Conservation (phyloP, 148 eudicot genomes). For the Polygonum aviculare region DNA sequence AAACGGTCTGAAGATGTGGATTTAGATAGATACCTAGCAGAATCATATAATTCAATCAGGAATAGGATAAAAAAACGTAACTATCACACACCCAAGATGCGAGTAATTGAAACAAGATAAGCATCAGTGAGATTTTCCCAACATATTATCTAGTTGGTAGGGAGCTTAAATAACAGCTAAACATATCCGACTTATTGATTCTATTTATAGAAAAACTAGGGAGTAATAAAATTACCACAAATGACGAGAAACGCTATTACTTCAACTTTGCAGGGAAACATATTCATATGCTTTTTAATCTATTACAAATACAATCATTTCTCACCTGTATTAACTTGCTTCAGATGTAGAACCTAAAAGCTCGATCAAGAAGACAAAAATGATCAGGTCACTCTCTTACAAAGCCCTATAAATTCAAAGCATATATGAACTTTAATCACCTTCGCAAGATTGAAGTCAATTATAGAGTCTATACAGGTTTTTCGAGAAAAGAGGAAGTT, state of each 20-base stretch:
- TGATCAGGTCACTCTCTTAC: not conserved
- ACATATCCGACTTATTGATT: not conserved
- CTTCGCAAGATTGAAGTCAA: constrained; percentile 92
- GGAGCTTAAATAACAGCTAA: not conserved
- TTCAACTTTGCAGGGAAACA: not conserved
- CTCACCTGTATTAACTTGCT: constrained; percentile 46
- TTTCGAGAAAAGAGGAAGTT: constrained; percentile 79
- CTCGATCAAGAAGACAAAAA: not conserved
- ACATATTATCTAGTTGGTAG: not conserved
- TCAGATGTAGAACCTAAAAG: constrained; percentile 66
- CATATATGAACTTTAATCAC: constrained; percentile 21
- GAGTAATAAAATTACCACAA: not conserved
- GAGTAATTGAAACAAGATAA: not conserved
- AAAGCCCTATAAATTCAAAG: not conserved
- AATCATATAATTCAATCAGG: not conserved
- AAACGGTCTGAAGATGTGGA: not conserved
- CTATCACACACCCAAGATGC: not conserved
- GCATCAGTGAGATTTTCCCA: not conserved
- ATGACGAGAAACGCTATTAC: not conserved
- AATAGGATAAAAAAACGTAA: not conserved
- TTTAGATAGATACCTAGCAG: not conserved
- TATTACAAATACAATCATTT: not conserved
- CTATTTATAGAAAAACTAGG: not conserved
- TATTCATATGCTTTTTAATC: not conserved
- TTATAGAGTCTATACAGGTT: constrained; percentile 56